phyloP scores from a whole-genome alignment of 305 asterid species.

The Solanum chacoense region DNA sequence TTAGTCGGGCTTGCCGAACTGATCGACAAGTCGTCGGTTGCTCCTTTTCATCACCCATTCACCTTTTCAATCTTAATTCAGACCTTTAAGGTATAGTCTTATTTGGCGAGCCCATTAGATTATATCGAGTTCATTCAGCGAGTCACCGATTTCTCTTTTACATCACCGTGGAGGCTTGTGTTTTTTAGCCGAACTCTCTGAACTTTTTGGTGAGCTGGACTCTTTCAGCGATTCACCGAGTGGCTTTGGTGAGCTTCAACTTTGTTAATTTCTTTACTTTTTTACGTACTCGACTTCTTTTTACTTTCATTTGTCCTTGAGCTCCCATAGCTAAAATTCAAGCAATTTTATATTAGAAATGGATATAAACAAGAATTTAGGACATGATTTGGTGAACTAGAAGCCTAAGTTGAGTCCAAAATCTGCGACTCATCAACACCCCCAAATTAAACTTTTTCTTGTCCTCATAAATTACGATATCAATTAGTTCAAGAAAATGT shows the following conservation, averaged over 20 bases:
- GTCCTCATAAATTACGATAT: not conserved
- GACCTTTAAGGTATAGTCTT: not conserved
- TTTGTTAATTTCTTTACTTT: not conserved
- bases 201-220: not conserved
- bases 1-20: too few species aligned
- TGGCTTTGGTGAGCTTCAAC: not conserved
- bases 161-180: not conserved
- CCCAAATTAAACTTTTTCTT: not conserved
- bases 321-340: not conserved
- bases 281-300: not conserved
- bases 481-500: not conserved
- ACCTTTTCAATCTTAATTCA: not conserved
- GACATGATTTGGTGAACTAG: not conserved
- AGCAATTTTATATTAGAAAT: not conserved
- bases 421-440: not conserved
- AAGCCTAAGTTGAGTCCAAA: not conserved
- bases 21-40: too few species aligned
- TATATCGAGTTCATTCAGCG: not conserved
- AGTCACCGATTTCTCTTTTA: not conserved
- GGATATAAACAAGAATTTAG: not conserved
- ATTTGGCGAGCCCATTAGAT: not conserved
- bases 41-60: not conserved
- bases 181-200: not conserved
- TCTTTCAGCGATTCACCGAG: not conserved
- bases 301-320: not conserved